Evolutionary conservation across 352 stramenopile species (phyloP).

Genomic region (Pythium apleroticum): DNA sequence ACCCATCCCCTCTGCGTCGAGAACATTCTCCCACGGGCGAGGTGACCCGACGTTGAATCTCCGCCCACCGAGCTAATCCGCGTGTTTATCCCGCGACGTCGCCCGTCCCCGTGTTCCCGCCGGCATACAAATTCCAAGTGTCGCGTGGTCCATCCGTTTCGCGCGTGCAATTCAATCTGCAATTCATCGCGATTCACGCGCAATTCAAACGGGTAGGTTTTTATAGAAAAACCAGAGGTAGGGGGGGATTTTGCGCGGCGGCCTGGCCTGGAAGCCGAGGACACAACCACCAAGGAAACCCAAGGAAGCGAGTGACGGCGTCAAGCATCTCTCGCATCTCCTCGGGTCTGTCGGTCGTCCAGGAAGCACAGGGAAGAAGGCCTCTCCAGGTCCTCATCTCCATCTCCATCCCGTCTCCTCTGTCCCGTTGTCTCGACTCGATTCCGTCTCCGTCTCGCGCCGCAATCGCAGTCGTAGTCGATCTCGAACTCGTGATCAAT

Average conservation of each 20-base stretch:
- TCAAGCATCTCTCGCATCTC: conserved; percentile 3
- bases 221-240: conserved; percentile 39
- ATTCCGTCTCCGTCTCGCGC: not conserved
- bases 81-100: conserved; percentile 11
- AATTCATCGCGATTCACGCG: conserved; percentile 32
- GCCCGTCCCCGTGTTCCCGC: conserved; percentile 6
- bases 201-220: conserved; percentile 36
- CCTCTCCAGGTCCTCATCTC: not conserved
- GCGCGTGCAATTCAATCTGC: conserved; percentile 31
- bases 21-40: conserved; percentile 6
- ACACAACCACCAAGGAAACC: conserved; percentile 31
- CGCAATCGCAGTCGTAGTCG: not conserved
- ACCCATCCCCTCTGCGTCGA: conserved; percentile 16
- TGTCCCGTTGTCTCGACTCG: not conserved
- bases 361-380: conserved; percentile 20
- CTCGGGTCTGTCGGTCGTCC: conserved; percentile 4
- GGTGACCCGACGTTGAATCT: conserved; percentile 21
- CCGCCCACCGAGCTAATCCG: not conserved
- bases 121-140: conserved; percentile 22
- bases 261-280: conserved; percentile 3
- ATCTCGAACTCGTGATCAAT: not conserved
- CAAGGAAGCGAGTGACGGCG: conserved; percentile 2
- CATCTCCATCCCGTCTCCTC: not conserved
- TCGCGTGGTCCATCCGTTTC: conserved; percentile 26
- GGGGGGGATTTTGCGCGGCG: conserved; percentile 1